Percentiles rank a stretch among this genome's conserved stretches.
phyloP scores from a whole-genome alignment of 768 basidiomycete species.

The Pseudohyphozyma bogoriensis region DNA sequence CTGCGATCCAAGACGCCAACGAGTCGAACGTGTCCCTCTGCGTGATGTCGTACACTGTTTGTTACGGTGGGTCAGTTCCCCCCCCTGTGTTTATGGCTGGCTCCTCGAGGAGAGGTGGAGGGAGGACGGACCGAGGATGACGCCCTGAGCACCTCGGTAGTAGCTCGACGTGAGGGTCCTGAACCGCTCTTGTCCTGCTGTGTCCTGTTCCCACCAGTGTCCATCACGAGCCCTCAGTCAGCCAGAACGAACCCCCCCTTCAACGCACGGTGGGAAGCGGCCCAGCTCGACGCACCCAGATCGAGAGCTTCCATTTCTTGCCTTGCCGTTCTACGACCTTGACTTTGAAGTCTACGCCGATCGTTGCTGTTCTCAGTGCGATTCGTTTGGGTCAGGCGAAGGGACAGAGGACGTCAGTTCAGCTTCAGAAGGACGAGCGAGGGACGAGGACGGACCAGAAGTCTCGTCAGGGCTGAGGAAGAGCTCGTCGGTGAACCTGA shows the following conservation, averaged over 20 bases:
- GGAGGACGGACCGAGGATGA: conserved; percentile 40
- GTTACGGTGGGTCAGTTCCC: not conserved
- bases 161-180: conserved; percentile 84
- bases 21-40: conserved; percentile 88
- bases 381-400: conserved; percentile 50
- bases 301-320: conserved; percentile 60
- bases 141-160: conserved; percentile 57
- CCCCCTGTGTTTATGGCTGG: too few species aligned
- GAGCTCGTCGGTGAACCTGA: conserved; percentile 94
- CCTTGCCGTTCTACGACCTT: conserved; percentile 39
- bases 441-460: conserved; percentile 57
- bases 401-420: conserved; percentile 42
- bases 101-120: not conserved
- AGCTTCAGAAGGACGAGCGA: conserved; percentile 31
- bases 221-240: too few species aligned
- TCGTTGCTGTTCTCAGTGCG: conserved; percentile 48
- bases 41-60: conserved; percentile 83
- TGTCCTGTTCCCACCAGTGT: too few species aligned
- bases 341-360: conserved; percentile 41
- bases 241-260: not conserved
- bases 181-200: conserved; percentile 93
- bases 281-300: conserved; percentile 84
- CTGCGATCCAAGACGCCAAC: conserved; percentile 67
- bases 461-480: conserved; percentile 87
- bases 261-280: too few species aligned